Evolutionary conservation across 495 filamentous ascomycete species (phyloP).

Genomic region (Trichoderma reesei): DNA sequence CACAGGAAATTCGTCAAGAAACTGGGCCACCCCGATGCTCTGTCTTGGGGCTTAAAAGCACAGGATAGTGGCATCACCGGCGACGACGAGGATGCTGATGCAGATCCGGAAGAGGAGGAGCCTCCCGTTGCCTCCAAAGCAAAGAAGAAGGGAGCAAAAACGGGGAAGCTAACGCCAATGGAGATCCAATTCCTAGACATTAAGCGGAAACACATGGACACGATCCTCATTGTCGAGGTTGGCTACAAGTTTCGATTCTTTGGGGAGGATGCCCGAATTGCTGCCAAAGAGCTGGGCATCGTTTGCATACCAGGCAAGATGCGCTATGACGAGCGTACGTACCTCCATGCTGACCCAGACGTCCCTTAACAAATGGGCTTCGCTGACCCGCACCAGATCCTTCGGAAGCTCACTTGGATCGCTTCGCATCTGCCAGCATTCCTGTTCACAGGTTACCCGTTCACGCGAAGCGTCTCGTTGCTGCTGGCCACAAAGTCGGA

Average conservation of each 20-base stretch:
- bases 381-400: constrained; percentile 41
- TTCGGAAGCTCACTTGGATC: constrained; percentile 85
- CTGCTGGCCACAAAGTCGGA: constrained; percentile 90
- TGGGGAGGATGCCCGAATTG: constrained; percentile 88
- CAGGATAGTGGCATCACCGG: constrained; percentile 35
- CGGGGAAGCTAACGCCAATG: constrained; percentile 85
- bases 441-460: constrained; percentile 87
- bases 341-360: not conserved
- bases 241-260: constrained; percentile 98
- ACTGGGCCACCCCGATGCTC: constrained; percentile 72
- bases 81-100: constrained; percentile 40
- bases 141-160: constrained; percentile 63
- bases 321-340: constrained; percentile 79
- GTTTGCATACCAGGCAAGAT: constrained; percentile 96
- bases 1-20: constrained; percentile 86
- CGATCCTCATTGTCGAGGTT: constrained; percentile 81
- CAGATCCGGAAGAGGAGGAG: constrained; percentile 44
- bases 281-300: constrained; percentile 85
- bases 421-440: constrained; percentile 93
- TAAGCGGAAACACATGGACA: constrained; percentile 84
- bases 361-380: not conserved
- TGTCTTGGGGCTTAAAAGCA: constrained; percentile 51
- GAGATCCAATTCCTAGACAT: constrained; percentile 90
- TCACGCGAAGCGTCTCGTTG: constrained; percentile 87
- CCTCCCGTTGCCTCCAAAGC: constrained; percentile 34